Evolutionary conservation across 441 rosid species (phyloP).

Genomic region (Croton setiger): DNA sequence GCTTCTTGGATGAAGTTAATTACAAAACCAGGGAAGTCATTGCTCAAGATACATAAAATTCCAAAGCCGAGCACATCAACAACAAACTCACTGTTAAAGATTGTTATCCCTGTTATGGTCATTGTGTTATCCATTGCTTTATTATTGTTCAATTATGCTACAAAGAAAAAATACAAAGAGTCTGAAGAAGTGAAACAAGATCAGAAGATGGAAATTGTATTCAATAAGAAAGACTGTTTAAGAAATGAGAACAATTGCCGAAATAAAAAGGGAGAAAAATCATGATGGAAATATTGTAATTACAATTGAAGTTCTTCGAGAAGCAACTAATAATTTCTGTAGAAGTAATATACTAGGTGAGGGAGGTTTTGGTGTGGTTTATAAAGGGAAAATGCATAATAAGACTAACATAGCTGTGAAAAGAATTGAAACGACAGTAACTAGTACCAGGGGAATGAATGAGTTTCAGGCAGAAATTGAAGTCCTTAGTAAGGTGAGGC

Average conservation of each 20-base stretch:
- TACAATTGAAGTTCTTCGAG: conserved; percentile 55
- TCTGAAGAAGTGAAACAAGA: background rate
- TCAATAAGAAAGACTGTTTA: conserved; percentile 8
- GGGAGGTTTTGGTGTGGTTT: conserved; percentile 80
- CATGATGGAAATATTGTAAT: conserved; percentile 40
- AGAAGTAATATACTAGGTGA: conserved; percentile 53
- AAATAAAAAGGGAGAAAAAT: background rate
- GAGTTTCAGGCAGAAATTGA: conserved; percentile 76
- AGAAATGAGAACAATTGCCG: background rate
- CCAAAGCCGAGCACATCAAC: background rate
- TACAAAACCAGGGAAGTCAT: background rate
- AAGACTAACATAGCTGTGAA: conserved; percentile 56
- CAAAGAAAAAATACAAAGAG: background rate
- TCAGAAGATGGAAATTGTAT: background rate
- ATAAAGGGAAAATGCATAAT: conserved; percentile 52
- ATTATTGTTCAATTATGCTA: conserved; percentile 17
- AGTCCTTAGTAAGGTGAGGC: conserved; percentile 68
- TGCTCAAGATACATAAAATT: background rate
- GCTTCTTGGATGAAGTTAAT: background rate
- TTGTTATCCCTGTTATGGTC: background rate
- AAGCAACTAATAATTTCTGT: conserved; percentile 59
- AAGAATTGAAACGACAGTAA: conserved; percentile 54
- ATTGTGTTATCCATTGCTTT: conserved; percentile 26
- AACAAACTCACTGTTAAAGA: background rate
- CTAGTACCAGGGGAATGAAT: conserved; percentile 49